phyloP scores from a whole-genome alignment of 805 yeast genomes.

The Metschnikowia noctiluminum region DNA sequence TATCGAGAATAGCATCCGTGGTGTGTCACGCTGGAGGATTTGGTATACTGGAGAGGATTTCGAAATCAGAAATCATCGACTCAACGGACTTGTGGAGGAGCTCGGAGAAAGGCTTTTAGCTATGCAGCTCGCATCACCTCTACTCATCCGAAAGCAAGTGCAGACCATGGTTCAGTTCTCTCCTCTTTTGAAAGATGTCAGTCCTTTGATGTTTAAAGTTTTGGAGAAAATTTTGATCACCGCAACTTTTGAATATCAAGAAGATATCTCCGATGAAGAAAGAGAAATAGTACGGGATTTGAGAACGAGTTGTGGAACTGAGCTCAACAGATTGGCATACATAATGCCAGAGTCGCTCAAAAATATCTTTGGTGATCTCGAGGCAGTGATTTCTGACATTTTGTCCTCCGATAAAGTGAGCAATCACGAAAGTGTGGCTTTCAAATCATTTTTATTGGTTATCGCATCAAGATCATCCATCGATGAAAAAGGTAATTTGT shows the following conservation, averaged over 20 bases:
- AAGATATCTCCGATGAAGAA: constrained; percentile 62
- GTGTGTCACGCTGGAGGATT: constrained; percentile 91
- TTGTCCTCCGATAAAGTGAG: constrained; percentile 67
- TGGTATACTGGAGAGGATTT: constrained; percentile 71
- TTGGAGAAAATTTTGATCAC: constrained; percentile 81
- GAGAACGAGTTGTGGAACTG: constrained; percentile 91
- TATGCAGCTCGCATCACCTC: constrained; percentile 75
- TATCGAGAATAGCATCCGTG: constrained; percentile 86
- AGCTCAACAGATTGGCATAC: constrained; percentile 87
- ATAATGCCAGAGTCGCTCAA: constrained; percentile 90
- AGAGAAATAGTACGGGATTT: constrained; percentile 81
- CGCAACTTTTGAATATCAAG: constrained; percentile 80
- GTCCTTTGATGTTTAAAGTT: constrained; percentile 72
- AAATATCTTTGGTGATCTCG: constrained; percentile 77
- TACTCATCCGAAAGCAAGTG: constrained; percentile 75
- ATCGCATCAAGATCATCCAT: constrained; percentile 84
- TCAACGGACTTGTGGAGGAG: constrained; percentile 56
- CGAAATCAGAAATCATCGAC: constrained; percentile 49
- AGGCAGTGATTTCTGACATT: constrained; percentile 71
- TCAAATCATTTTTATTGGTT: constrained; percentile 85
- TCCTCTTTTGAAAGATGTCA: constrained; percentile 77
- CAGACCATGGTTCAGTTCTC: constrained; percentile 94
- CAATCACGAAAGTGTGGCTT: constrained; percentile 90
- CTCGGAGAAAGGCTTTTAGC: constrained; percentile 73
- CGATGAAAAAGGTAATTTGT: constrained; percentile 70